A percentile compares a stretch with the other conserved stretches of the same genome.
These are phyloP conservation scores for Fusarium coffeatum DNA, from an alignment of 2,329 filamentous ascomycete genomes.

Conservation along the genomic window DNA sequence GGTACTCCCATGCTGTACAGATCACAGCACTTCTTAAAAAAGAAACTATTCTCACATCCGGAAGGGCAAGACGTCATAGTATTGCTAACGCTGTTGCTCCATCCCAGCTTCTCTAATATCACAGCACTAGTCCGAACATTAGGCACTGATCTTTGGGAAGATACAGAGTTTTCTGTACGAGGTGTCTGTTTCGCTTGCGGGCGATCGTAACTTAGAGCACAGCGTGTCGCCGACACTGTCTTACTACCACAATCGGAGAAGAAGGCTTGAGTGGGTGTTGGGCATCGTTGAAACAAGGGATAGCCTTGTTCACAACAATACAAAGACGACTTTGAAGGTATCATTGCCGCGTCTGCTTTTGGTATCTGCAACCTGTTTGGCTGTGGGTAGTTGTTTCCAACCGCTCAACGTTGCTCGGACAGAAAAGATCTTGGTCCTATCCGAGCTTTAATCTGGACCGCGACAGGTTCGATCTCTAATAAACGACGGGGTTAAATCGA, in stretches of 20 bases:
- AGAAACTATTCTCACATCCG: conserved; percentile 9
- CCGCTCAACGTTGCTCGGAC: conserved; percentile 25
- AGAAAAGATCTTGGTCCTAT: conserved; percentile 32
- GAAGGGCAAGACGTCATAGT: conserved; percentile 32
- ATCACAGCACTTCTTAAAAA: conserved; percentile 27
- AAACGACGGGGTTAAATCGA: conserved; percentile 39
- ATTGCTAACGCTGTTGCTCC: conserved; percentile 1
- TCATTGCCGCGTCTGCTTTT: conserved; percentile 34
- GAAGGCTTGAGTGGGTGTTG: conserved; percentile 37
- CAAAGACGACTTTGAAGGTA: conserved; percentile 30
- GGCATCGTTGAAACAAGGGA: conserved; percentile 46
- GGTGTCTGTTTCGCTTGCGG: conserved; percentile 31
- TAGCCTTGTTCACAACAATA: conserved; percentile 44
- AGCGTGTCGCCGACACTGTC: conserved; percentile 35
- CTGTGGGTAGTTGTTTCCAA: conserved; percentile 14
- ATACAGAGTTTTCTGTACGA: conserved; percentile 29
- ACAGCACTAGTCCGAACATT: conserved; percentile 7
- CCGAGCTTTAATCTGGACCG: conserved; percentile 24
- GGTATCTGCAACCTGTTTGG: conserved; percentile 30
- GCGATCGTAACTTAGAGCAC: conserved; percentile 45
- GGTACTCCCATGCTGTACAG: conserved; percentile 23
- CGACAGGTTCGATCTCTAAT: conserved; percentile 43
- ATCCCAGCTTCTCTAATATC: conserved; percentile 11
- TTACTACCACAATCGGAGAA: conserved; percentile 27
- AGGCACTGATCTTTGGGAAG: conserved; percentile 33